Evolutionary conservation across 2,329 filamentous ascomycete species (phyloP), one percentile per base, ranked within the genome.

Genomic region (Colletotrichum scovillei): DNA sequence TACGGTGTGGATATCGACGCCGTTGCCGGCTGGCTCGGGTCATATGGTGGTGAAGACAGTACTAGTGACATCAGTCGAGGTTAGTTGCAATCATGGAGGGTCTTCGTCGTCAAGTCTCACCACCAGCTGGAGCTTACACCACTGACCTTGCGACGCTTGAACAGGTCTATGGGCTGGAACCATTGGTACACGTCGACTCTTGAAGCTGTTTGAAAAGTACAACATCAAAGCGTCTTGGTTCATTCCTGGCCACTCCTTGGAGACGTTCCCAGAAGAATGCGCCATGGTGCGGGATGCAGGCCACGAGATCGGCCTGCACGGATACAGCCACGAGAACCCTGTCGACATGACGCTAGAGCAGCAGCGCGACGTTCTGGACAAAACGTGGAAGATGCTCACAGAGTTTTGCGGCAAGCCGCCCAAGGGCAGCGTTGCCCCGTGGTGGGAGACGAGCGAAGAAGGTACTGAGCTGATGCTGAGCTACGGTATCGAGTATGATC

Each of bases 1-100:
- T 93, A 93, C 77, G 91, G 92, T 3, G 91, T 94, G 22, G 92
- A 95, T 74, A 91, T 95, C 49, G 92, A 95, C 76, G 92, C 92
- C 22, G 91, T 94, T 1, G 90, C 92, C 1, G 92, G 92, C 12
- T 95, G 93, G 93, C 85, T 94, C 0, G 93, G 93, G 0, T 93
- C 90, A 0, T 95, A 95, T 77, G 92, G 92, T 16, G 92, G 93
- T 52, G 88, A 94, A 80, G 92, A 95, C 78, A 92, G 89, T 14
- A 90, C 89, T 1, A 93, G 88, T 78, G 93, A 95, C 77, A 94
- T 95, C 75, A 92, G 89, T 78, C 86, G 92, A 86, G 92, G 91
- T 89, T 8, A 78, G 49, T 66, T 5, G 7, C 8, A 4, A 8
- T 22, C 16, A 11, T 9, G 7, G 42, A 22, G 7, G 7, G 19